Base-by-base conservation (phyloP, 768 basidiomycete genomes). In the Suillus weaverae region DNA sequence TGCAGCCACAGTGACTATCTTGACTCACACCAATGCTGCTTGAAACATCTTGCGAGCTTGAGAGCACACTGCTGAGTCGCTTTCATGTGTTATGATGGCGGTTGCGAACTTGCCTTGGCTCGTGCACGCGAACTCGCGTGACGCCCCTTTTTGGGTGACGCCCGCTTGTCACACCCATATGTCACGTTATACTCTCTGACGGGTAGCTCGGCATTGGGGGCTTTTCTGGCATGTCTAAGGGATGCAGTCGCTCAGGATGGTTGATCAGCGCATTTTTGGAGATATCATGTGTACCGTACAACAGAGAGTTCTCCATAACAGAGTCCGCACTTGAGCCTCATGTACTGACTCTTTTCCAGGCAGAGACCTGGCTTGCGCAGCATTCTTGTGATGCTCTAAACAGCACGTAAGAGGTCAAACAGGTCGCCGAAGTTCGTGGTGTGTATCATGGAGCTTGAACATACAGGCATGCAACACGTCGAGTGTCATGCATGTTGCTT, bases 71-170 rank as follows among this genome's bases (percentile, higher is more conserved):
- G 8, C 69, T 74, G 69, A 74, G 73, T 67, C 61, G 72, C 60
- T 68, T 70, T 18, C 57, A 35, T 35, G 53, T 62, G 65, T 63
- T 33, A 69, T 73, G 39, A 72, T 75, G 70, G 73, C 72, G 66
- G 66, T 70, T 72, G 65, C 65, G 18, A 64, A 76, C 71, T 76
- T 74, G 73, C 75, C 73, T 53, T 76, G 62, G n/a, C 62, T 30
- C 22, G 20, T 46, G 64, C 50, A 51, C 33, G 20, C 41, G 22
- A 59, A 39, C 22, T 30, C 60, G 30, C 44, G 75, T 76, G 73
- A 74, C 44, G 73, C 71, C 73, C 73, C 73, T 76, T 56, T 74
- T 36, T 61, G 32, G 11, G 68, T 74, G 68, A 74, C 70, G n/a
- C 20, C 0, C 0, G 36, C 30, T 26, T 39, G 67, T 76, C 73